phyloP scores from a whole-genome alignment of 768 basidiomycete species.

The Paxillus rubicundulus region DNA sequence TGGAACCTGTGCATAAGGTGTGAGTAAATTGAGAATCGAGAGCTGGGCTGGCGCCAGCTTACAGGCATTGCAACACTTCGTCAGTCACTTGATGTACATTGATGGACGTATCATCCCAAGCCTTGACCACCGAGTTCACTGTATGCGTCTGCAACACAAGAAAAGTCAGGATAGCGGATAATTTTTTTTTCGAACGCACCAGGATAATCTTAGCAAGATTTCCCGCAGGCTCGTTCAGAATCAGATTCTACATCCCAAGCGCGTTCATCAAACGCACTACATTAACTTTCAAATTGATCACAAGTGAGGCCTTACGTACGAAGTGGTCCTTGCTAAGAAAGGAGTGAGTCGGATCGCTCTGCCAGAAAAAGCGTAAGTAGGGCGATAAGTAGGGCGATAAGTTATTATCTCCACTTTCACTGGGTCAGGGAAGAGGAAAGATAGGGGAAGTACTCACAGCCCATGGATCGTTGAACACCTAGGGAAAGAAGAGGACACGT shows the following conservation, averaged over 20 bases:
- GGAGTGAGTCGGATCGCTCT: constrained; percentile 88
- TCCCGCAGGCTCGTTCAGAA: constrained; percentile 83
- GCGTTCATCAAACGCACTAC: background rate
- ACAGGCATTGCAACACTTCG: constrained; percentile 68
- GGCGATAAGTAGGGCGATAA: constrained; percentile 6
- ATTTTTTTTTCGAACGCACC: constrained; percentile 34
- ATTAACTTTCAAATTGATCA: constrained; percentile 3
- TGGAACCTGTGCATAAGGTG: constrained; percentile 58
- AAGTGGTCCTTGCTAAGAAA: constrained; percentile 90
- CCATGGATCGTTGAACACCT: constrained; percentile 77
- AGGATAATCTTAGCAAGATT: constrained; percentile 67
- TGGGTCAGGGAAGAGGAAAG: background rate
- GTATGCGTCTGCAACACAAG: constrained; percentile 49
- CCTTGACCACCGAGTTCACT: constrained; percentile 66
- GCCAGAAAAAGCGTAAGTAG: constrained; percentile 1
- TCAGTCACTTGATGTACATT: constrained; percentile 58
- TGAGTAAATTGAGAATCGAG: constrained; percentile 13
- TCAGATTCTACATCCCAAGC: constrained; percentile 51
- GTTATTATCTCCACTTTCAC: background rate
- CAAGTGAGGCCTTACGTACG: constrained; percentile 42
- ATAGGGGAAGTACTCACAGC: constrained; percentile 49
- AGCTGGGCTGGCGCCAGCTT: constrained; percentile 52
- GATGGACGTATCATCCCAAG: constrained; percentile 73
- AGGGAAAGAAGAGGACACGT: background rate
- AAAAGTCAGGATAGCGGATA: background rate